Conservation (phyloP, 2,329 filamentous ascomycete genomes). For the Xylariales sp. region DNA sequence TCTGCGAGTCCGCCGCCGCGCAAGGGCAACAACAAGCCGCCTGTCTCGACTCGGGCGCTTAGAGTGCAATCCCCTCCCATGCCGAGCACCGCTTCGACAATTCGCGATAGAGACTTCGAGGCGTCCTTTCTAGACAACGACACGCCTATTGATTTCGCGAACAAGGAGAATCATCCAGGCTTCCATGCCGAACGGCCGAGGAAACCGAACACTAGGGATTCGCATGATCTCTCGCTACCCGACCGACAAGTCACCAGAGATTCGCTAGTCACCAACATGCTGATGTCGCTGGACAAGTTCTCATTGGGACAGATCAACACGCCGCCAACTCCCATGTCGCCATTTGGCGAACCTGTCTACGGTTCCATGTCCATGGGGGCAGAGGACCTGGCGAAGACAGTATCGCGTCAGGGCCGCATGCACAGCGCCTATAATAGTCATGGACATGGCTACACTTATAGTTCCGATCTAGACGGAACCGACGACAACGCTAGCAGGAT, state of each 20-base stretch:
- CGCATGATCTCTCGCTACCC: slow-evolving; percentile 81
- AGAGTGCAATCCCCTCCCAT: slow-evolving; percentile 20
- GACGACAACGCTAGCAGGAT: slow-evolving; percentile 48
- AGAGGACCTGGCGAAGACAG: slow-evolving; percentile 21
- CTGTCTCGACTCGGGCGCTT: slow-evolving; percentile 29
- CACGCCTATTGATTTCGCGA: slow-evolving; percentile 17
- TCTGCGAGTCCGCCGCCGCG: slow-evolving; percentile 26
- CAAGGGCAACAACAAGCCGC: slow-evolving; percentile 29
- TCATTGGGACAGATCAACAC: slow-evolving; percentile 46
- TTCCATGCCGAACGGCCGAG: slow-evolving; percentile 21
- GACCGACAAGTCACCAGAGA: slow-evolving; percentile 74
- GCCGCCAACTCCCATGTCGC: slow-evolving; percentile 23
- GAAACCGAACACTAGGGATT: slow-evolving; percentile 47
- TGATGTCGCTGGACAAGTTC: slow-evolving; percentile 85
- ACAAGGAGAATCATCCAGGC: slow-evolving; percentile 25
- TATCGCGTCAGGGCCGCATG: slow-evolving; percentile 17
- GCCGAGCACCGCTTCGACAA: slow-evolving; percentile 14
- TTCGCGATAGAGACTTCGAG: slow-evolving; percentile 18
- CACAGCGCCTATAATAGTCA: slow-evolving; percentile 14
- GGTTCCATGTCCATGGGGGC: slow-evolving; percentile 20
- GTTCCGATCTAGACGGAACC: slow-evolving; percentile 54
- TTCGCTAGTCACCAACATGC: slow-evolving; percentile 93
- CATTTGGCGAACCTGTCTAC: slow-evolving; percentile 31
- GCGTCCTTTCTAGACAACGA: slow-evolving; percentile 27
- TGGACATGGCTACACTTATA: slow-evolving; percentile 52